Evolutionary conservation across 2,329 filamentous ascomycete species (phyloP), one percentile per base, ranked within the genome.

Genomic region (Hymenoscyphus scutula): DNA sequence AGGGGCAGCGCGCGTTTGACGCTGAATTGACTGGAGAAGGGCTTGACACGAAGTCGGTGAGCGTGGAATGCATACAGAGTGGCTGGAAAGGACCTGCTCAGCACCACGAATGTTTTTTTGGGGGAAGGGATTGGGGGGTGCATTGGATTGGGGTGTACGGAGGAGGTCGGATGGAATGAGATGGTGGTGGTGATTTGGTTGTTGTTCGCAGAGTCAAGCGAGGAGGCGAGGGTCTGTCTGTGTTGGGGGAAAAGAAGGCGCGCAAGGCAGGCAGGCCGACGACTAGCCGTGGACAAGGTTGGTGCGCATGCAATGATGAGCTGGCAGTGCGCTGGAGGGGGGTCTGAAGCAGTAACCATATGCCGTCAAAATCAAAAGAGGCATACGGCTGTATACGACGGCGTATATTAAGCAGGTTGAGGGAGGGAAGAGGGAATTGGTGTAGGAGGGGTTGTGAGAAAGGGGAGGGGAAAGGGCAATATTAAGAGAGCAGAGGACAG

Each of bases 281-380:
- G 45, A 51, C 45, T 51, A 66, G 69, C 70, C 67, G 65, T 72
- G 54, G 37, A 75, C 69, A 70, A 71, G 70, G 70, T 74, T 73
- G 65, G 76, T 74, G 73, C 79, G 82, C 81, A 90, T 88, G 88
- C 86, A 89, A 77, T 85, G 87, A 89, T 90, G 88, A 87, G 87
- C 84, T 90, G 88, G 86, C 87, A 89, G 77, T 85, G 82, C 83
- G 78, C 79, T 83, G 80, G 79, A 82, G 79, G 81, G 81, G 45
- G 25, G 45, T 82, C 82, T 80, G 80, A 68, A 69, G 75, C 72
- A 76, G 74, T 75, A 76, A 77, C 80, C 77, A 76, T 78, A 80
- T 80, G 79, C 76, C 75, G 74, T 77, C 69, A 70, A 72, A 69
- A 72, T 74, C 73, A 69, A 71, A 75, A 76, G 71, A 68, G 73